These are phyloP conservation scores for Rhodomyrtus psidioides DNA, from an alignment of 441 rosid genomes.

Conservation along the genomic window DNA sequence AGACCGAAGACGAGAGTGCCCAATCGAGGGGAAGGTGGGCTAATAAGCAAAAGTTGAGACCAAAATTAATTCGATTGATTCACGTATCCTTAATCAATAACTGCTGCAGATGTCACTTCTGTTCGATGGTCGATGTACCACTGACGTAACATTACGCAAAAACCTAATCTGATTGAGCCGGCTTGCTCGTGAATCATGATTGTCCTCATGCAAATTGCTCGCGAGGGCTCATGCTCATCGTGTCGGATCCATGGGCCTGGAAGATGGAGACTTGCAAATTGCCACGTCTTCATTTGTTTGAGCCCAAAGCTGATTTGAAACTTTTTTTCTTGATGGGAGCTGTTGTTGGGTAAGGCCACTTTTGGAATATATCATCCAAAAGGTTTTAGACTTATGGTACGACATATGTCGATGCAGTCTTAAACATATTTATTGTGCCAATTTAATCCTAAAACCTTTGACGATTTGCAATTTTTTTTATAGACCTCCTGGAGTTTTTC, in stretches of 20 bases:
- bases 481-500: too few species aligned
- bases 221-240: background rate
- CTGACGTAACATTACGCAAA: background rate
- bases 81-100: background rate
- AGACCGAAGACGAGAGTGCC: background rate
- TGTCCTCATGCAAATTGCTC: background rate
- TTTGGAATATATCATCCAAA: too few species aligned
- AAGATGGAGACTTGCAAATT: background rate
- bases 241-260: background rate
- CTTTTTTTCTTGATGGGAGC: background rate
- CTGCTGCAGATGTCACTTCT: background rate
- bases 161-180: background rate
- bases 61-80: background rate
- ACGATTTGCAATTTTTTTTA: too few species aligned
- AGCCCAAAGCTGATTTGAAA: too few species aligned
- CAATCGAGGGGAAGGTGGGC: background rate
- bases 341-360: too few species aligned
- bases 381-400: too few species aligned
- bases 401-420: too few species aligned
- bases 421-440: too few species aligned
- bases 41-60: background rate
- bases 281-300: background rate
- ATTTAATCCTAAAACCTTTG: too few species aligned
- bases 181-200: background rate
- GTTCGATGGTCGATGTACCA: background rate